These are phyloP conservation scores for Sarcodon aspratus DNA, from an alignment of 768 basidiomycete genomes.

Conservation along the genomic window DNA sequence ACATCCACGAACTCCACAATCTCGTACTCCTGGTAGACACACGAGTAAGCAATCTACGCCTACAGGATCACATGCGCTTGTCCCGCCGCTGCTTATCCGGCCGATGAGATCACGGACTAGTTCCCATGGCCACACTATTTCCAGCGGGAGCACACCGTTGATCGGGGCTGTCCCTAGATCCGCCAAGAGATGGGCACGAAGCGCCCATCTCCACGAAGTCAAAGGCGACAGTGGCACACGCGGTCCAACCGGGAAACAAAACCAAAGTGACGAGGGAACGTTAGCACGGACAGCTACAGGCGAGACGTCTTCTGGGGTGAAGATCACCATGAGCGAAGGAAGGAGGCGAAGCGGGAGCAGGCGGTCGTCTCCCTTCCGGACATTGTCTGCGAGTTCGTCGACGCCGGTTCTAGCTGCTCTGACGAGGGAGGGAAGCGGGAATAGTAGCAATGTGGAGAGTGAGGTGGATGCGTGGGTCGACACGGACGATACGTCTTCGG, in stretches of 20 bases:
- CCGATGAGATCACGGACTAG: constrained; percentile 15
- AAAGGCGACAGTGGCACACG: constrained; percentile 5
- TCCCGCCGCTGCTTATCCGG: background rate
- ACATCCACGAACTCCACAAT: background rate
- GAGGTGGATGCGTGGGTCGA: constrained; percentile 1
- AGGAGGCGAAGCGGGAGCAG: no score
- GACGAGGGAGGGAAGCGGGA: no score
- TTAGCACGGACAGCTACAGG: no score
- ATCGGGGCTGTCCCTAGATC: constrained; percentile 29
- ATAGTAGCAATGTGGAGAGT: no score
- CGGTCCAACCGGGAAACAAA: no score
- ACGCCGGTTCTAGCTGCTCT: no score
- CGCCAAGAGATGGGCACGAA: constrained; percentile 49
- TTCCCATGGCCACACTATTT: constrained; percentile 24
- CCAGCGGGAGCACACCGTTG: constrained; percentile 13
- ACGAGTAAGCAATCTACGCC: background rate
- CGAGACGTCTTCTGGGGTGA: no score
- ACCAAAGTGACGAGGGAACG: no score
- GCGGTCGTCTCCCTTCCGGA: no score
- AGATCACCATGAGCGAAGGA: no score
- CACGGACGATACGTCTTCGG: background rate
- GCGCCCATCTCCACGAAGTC: constrained; percentile 63
- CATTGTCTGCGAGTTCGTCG: no score
- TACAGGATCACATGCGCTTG: background rate
- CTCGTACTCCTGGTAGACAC: background rate